These are phyloP conservation scores for Fusarium neocosmosporiellum DNA, from an alignment of 2,329 filamentous ascomycete genomes.

Conservation along the genomic window DNA sequence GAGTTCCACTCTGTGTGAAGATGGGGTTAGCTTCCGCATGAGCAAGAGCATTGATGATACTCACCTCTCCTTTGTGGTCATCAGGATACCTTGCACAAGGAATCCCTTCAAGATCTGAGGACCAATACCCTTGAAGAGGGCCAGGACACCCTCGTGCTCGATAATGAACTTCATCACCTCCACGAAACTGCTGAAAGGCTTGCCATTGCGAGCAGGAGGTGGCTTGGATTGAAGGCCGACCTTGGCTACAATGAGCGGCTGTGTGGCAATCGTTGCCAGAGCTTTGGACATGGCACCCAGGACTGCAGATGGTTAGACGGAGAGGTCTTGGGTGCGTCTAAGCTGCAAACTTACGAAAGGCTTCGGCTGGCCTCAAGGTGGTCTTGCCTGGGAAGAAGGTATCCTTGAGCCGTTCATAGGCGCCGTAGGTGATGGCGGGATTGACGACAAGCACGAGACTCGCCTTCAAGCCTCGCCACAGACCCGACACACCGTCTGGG, in stretches of 20 bases:
- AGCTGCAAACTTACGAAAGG: slow-evolving; percentile 77
- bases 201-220: slow-evolving; percentile 83
- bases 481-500: slow-evolving; percentile 87
- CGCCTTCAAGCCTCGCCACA: slow-evolving; percentile 96
- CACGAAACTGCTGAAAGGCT: slow-evolving; percentile 91
- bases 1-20: slow-evolving; percentile 77
- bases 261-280: slow-evolving; percentile 89
- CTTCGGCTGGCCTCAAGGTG: slow-evolving; percentile 83
- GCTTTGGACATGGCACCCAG: slow-evolving; percentile 94
- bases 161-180: slow-evolving; percentile 97
- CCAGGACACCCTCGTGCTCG: slow-evolving; percentile 82
- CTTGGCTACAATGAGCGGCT: slow-evolving; percentile 97
- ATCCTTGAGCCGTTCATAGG: slow-evolving; percentile 89
- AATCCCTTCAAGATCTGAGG: slow-evolving; percentile 95
- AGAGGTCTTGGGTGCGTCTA: background rate
- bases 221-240: slow-evolving; percentile 95
- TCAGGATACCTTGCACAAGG: slow-evolving; percentile 92
- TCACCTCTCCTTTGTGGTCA: slow-evolving; percentile 99
- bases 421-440: slow-evolving; percentile 96
- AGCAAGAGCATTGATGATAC: slow-evolving; percentile 29
- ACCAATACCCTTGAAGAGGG: slow-evolving; percentile 96
- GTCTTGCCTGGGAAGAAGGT: slow-evolving; percentile 80
- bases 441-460: slow-evolving; percentile 96
- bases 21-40: slow-evolving; percentile 27
- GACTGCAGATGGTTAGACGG: slow-evolving; percentile 63